A percentile compares a stretch with the other conserved stretches of the same genome.
phyloP scores from a whole-genome alignment of 768 basidiomycete genomes.

The Lentinula detonsa region DNA sequence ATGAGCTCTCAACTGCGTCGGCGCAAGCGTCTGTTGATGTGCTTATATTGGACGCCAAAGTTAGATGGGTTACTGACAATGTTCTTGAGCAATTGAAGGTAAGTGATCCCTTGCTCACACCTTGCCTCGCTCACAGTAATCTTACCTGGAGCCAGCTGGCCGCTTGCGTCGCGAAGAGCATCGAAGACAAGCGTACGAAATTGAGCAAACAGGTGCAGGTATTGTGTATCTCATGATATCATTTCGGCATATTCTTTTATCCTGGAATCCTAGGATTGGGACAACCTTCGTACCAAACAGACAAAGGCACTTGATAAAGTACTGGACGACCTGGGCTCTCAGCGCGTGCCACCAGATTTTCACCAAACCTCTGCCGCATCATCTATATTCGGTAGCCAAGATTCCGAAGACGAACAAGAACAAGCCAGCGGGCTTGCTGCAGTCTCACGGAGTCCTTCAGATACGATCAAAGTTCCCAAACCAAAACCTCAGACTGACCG shows the following conservation, averaged over 20 bases:
- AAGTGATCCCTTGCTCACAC: conserved; percentile 8
- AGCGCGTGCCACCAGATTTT: conserved; percentile 74
- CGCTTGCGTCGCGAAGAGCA: conserved; percentile 63
- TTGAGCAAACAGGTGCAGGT: conserved; percentile 61
- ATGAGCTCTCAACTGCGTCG: conserved; percentile 56
- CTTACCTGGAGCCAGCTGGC: conserved; percentile 47
- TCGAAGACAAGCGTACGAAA: conserved; percentile 63
- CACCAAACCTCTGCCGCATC: conserved; percentile 61
- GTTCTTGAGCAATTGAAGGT: conserved; percentile 77
- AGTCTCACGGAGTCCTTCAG: conserved; percentile 33
- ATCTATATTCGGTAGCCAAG: conserved; percentile 78
- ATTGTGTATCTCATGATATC: conserved; percentile 13
- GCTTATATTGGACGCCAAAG: conserved; percentile 73
- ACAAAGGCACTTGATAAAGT: conserved; percentile 59
- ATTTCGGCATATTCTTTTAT: neutral
- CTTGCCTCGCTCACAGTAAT: too few relatives aligned
- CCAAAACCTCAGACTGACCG: conserved; percentile 35
- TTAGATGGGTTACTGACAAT: conserved; percentile 70
- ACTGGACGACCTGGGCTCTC: conserved; percentile 66
- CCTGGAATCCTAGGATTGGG: conserved; percentile 55
- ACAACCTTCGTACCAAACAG: conserved; percentile 51
- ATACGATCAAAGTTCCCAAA: conserved; percentile 27
- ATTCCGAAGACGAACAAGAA: conserved; percentile 37
- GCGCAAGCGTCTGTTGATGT: conserved; percentile 65
- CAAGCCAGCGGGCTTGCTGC: conserved; percentile 13